These are phyloP conservation scores for Phoenix roebelenii DNA, from an alignment of 176 grass and related monocot genomes.

Conservation along the genomic window DNA sequence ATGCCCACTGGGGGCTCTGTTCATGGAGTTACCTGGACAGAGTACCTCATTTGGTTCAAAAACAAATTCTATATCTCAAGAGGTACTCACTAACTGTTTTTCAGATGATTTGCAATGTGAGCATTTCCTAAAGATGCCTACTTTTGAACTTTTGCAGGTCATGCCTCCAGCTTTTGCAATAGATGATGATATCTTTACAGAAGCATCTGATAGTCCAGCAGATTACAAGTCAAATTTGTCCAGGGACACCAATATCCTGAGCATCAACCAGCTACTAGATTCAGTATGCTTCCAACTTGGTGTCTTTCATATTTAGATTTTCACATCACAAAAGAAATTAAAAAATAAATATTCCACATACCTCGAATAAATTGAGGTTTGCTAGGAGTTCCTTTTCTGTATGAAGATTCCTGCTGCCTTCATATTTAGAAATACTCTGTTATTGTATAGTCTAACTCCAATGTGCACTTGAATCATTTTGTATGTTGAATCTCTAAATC, in stretches of 20 bases:
- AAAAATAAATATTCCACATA: too few relatives aligned
- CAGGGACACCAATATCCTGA: slow-evolving; percentile 38
- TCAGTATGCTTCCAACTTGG: slow-evolving; percentile 35
- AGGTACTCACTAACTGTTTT: slow-evolving; percentile 27
- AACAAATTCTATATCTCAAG: slow-evolving; percentile 37
- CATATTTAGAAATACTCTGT: too few relatives aligned
- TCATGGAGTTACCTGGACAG: slow-evolving; percentile 40
- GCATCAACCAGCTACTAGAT: slow-evolving; percentile 63
- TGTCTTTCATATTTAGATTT: slow-evolving; percentile 1
- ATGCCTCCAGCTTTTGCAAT: slow-evolving; percentile 47
- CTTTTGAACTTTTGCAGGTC: slow-evolving; percentile 36
- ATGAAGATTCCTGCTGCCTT: too few relatives aligned
- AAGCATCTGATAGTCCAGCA: slow-evolving; percentile 39
- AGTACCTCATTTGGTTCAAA: slow-evolving; percentile 18
- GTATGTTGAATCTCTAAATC: too few relatives aligned
- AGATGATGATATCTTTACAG: slow-evolving; percentile 65
- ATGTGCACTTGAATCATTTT: too few relatives aligned
- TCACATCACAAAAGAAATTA: too few relatives aligned
- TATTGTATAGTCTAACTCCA: too few relatives aligned
- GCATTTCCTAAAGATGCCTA: not conserved
- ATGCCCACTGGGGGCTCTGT: slow-evolving; percentile 51
- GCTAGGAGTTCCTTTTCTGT: too few relatives aligned
- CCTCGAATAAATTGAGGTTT: too few relatives aligned
- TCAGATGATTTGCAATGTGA: not conserved
- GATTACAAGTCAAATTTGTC: slow-evolving; percentile 28